Base-by-base conservation (phyloP, 768 basidiomycete genomes). In the Lanmaoa pseudosensibilis region DNA sequence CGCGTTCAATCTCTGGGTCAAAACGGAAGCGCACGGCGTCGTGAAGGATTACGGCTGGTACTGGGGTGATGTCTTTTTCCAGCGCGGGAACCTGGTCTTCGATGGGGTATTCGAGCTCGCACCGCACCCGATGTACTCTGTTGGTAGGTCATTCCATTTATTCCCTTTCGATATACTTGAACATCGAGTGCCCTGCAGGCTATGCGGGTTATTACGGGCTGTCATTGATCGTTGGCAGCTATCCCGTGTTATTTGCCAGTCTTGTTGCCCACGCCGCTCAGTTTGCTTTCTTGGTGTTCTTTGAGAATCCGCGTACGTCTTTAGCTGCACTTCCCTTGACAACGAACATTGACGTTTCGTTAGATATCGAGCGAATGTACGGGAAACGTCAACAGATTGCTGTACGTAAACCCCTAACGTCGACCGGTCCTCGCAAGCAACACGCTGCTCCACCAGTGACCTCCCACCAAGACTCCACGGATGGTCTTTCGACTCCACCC, bases 11-110 rank as follows among this genome's bases (percentile, higher is more conserved):
- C 80, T 98, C 36, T 98, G 95, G 94, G 94, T 99, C 59, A 99
- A 99, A 70, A 91, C 90, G 2, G 96, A 98, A 68, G 97, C 97
- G 1, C 97, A 99, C 70, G 83, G 93, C 52, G 93, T 98, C 47
- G 94, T 98, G 58, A 98, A 97, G 65, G 96, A 98, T 67, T 98
- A 96, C 62, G 95, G 94, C 16, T 98, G 94, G 94, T 98, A 94
- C 71, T 94, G 93, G 93, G 94, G 92, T 11, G 92, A 94, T 62
- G 86, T 86, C 55, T 94, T 94, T 75, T 93, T 94, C 77, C 90
- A 92, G 70, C 87, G 91, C n/a, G 92, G 92, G 41, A 87, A 89
- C 41, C 80, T 98, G 15, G 88, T 98, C 3, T 99, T 99, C 66
- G 96, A 99, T 69, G 97, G 97, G 16, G 96, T 99, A 18, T 99